Conservation (phyloP, 2,329 filamentous ascomycete genomes). For the Sporothrix pseudoabietina region DNA sequence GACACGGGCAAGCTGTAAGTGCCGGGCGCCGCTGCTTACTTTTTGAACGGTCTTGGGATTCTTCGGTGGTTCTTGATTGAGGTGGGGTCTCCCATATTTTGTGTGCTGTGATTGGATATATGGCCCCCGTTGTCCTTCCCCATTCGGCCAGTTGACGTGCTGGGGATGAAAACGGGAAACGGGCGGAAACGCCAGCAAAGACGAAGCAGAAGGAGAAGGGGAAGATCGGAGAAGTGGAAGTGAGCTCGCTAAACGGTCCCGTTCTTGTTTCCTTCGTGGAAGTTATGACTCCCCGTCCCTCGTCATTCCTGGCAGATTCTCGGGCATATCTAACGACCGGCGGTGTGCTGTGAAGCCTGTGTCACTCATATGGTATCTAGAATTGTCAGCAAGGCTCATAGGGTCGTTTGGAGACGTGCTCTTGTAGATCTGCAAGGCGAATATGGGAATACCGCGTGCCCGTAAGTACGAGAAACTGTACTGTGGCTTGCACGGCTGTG, state of each 20-base stretch:
- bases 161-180: background rate
- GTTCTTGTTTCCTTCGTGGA: background rate
- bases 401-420: no score
- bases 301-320: background rate
- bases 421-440: background rate
- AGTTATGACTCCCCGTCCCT: background rate
- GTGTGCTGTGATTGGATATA: background rate
- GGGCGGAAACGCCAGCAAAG: constrained; percentile 8
- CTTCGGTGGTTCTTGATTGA: background rate
- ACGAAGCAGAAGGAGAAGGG: background rate
- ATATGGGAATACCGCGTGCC: background rate
- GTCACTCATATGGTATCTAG: background rate
- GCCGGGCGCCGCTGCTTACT: constrained; percentile 21
- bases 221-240: background rate
- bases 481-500: background rate
- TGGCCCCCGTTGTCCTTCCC: background rate
- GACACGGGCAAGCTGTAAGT: constrained; percentile 25
- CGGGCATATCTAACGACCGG: constrained; percentile 10
- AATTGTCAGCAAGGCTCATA: no score
- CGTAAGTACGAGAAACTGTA: background rate
- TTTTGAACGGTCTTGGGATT: constrained; percentile 2
- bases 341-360: background rate
- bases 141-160: background rate
- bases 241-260: background rate
- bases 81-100: background rate